Conservation (phyloP, 768 basidiomycete genomes). For the Strobilomyces dryophilus region DNA sequence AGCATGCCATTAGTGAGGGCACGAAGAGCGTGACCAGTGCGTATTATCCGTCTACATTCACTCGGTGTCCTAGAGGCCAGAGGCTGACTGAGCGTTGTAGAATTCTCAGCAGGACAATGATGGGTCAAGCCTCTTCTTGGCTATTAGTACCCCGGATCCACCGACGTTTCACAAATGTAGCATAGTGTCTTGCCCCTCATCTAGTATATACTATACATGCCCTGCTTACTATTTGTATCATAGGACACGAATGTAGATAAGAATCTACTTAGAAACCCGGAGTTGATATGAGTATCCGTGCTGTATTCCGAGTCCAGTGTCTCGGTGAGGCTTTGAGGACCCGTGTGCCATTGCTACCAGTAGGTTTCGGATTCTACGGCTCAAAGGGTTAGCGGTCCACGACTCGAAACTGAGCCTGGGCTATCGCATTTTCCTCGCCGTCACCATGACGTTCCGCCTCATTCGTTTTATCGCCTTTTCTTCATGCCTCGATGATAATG, state of each 20-base stretch:
- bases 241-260: no score
- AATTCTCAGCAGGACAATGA: slow-evolving; percentile 27
- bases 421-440: no score
- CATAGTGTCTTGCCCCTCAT: slow-evolving; percentile 17
- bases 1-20: slow-evolving; percentile 75
- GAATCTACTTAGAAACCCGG: no score
- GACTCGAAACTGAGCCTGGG: no score
- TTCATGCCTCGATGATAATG: no score
- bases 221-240: background rate
- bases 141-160: background rate
- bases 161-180: slow-evolving; percentile 13
- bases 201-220: slow-evolving; percentile 13
- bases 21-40: slow-evolving; percentile 57
- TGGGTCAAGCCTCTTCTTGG: background rate
- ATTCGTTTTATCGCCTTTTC: no score
- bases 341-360: no score
- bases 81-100: slow-evolving; percentile 1
- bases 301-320: no score
- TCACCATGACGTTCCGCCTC: no score
- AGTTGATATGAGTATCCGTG: background rate
- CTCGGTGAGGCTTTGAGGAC: no score
- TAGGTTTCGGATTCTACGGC: no score
- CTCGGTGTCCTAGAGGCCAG: background rate
- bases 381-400: no score
- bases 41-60: slow-evolving; percentile 2